Evolutionary conservation across 176 grass and related monocot species (phyloP).

Genomic region (Leersia perrieri): DNA sequence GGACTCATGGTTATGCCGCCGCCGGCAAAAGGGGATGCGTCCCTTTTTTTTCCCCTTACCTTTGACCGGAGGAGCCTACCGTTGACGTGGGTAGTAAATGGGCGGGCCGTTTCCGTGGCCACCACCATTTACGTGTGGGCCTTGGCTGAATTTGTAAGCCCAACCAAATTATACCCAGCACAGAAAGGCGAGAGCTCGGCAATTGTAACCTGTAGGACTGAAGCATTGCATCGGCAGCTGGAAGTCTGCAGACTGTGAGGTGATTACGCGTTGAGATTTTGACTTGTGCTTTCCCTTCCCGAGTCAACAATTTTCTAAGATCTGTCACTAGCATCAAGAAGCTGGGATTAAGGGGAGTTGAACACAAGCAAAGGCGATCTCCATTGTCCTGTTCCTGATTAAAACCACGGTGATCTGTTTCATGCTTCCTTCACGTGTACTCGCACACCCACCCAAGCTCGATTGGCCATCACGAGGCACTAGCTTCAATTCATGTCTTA

Average conservation of each 20-base stretch:
- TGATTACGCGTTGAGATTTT: not conserved
- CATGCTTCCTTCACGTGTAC: slow-evolving; percentile 38
- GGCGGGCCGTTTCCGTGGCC: not conserved
- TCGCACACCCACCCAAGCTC: slow-evolving; percentile 26
- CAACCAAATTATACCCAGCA: too few relatives aligned
- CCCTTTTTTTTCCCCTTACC: too few relatives aligned
- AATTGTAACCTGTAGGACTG: too few relatives aligned
- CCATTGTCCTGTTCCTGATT: not conserved
- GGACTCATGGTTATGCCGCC: too few relatives aligned
- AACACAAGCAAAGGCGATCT: slow-evolving; percentile 42
- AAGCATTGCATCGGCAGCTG: not conserved
- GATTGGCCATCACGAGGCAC: not conserved
- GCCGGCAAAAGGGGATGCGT: not conserved
- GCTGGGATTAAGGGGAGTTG: slow-evolving; percentile 35
- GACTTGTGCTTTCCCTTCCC: not conserved
- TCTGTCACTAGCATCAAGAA: slow-evolving; percentile 13
- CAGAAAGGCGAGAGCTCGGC: too few relatives aligned
- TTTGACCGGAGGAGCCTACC: too few relatives aligned
- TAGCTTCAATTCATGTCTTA: not conserved
- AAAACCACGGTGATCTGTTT: slow-evolving; percentile 12
- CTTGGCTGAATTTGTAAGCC: not conserved
- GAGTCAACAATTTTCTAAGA: slow-evolving; percentile 26
- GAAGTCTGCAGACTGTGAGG: not conserved
- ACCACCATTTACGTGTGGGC: too few relatives aligned
- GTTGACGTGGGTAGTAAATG: too few relatives aligned